Base-by-base conservation (phyloP, 2,329 filamentous ascomycete species). In the Fusarium sp. region DNA sequence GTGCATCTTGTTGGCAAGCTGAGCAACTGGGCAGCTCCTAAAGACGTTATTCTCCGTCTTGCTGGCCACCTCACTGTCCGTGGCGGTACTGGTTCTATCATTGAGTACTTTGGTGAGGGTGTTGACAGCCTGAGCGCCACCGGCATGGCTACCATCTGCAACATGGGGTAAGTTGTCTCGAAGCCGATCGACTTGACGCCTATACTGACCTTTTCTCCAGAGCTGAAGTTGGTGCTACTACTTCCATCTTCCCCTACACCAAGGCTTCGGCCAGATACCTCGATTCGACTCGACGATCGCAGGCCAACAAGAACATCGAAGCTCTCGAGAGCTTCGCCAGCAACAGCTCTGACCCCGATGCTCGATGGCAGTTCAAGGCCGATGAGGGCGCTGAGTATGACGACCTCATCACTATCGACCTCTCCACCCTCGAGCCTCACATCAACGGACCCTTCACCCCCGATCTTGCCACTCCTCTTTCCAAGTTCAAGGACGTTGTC, bases 391-490 rank as follows among this genome's bases (percentile, higher is more conserved):
- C 93, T 73, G 91, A 98, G 83, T 99, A 98, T 82, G 96, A 99
- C 82, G 88, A 98, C 84, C 83, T 98, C 73, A 94, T 98, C 77
- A 95, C 98, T 85, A 93, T 99, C 84, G 95, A 99, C 87, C 89
- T 99, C 57, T 92, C 89, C 62, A 92, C 95, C 83, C 91, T 99
- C 49, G 96, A 99, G 87, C 96, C 96, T 73, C 94, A 98, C 81
- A 94, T 99, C 86, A 99, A 99, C 86, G 96, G 96, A 72, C 96
- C 96, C 71, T 98, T 98, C 89, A 99, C 96, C 28, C 96, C 96
- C 66, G 96, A 99, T 89, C 87, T 99, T 84, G 95, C 94, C 58
- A 98, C 96, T 9, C 96, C 96, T 52, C 97, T 99, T 81, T 97
- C 94, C 84, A 96, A 98, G 86, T 97, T 98, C 86, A 94, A 92